These are phyloP conservation scores for Trichosanthes cucumerina DNA, from an alignment of 306 rosid species.

Conservation along the genomic window DNA sequence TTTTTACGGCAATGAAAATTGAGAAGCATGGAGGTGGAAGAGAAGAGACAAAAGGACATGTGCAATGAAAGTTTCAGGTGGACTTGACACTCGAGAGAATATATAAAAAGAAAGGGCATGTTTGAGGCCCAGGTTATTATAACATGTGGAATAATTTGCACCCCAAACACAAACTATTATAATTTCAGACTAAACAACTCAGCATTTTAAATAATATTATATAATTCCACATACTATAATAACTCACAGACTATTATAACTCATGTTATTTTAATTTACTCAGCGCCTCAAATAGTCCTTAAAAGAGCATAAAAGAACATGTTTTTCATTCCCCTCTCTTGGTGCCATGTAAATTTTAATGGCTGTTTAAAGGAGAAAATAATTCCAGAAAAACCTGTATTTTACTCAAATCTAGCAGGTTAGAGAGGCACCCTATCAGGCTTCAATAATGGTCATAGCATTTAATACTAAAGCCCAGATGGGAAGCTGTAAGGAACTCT, in stretches of 20 bases:
- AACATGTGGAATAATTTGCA: too few relatives aligned
- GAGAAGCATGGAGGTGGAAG: background rate
- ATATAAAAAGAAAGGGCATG: too few relatives aligned
- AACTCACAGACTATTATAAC: too few relatives aligned
- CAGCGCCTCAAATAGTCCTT: too few relatives aligned
- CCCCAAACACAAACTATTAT: too few relatives aligned
- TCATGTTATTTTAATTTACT: too few relatives aligned
- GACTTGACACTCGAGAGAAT: background rate
- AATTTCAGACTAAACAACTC: too few relatives aligned
- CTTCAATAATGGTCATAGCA: background rate
- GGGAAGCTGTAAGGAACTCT: background rate
- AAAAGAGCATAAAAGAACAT: background rate
- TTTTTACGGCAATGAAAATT: background rate
- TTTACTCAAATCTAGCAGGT: background rate
- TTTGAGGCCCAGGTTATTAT: too few relatives aligned
- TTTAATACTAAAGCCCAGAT: background rate
- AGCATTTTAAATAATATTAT: too few relatives aligned
- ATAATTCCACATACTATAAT: too few relatives aligned
- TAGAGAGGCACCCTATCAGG: background rate
- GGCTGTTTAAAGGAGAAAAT: background rate
- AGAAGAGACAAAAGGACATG: background rate
- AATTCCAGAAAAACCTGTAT: background rate
- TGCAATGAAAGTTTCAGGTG: background rate
- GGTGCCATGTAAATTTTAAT: background rate
- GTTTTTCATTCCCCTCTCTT: background rate